Conservation (phyloP, 192 early-diverging fungal genomes). For the Coemansia sp. region DNA sequence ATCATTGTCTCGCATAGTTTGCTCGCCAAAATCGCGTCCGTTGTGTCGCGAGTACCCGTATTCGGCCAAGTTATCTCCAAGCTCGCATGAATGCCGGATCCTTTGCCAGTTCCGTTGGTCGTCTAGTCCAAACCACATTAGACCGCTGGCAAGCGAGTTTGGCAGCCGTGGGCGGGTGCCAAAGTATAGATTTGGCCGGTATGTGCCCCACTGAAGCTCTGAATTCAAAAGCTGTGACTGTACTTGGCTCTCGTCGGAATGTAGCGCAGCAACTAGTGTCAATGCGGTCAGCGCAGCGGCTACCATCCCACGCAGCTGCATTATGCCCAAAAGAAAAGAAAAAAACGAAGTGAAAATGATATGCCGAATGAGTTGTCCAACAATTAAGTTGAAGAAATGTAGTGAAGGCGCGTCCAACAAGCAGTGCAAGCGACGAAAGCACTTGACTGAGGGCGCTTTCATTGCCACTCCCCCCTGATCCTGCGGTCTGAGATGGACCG, state of each 20-base stretch:
- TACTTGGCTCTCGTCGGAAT: background rate
- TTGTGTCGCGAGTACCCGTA: slow-evolving; percentile 91
- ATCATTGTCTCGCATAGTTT: slow-evolving; percentile 47
- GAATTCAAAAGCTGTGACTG: slow-evolving; percentile 19
- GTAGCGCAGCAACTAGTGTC: background rate
- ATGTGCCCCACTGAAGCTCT: slow-evolving; percentile 86
- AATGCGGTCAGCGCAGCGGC: background rate
- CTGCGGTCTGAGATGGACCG: too few species aligned
- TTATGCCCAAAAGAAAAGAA: background rate
- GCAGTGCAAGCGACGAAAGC: too few species aligned
- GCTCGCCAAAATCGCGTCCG: slow-evolving; percentile 79
- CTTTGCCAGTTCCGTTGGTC: slow-evolving; percentile 60
- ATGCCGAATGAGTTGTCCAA: too few species aligned
- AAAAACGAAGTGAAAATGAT: background rate
- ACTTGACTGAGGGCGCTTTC: too few species aligned
- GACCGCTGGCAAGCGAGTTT: slow-evolving; percentile 80
- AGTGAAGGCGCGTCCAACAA: background rate
- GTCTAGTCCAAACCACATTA: slow-evolving; percentile 91
- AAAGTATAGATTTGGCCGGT: slow-evolving; percentile 94
- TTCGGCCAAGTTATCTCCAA: slow-evolving; percentile 73
- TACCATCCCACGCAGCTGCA: background rate
- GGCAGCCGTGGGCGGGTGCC: slow-evolving; percentile 80
- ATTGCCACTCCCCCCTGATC: too few species aligned
- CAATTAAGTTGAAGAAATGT: too few species aligned
- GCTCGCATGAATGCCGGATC: slow-evolving; percentile 92